Base-by-base conservation (phyloP, 2,329 filamentous ascomycete species). In the Aspergillus luchuensis region DNA sequence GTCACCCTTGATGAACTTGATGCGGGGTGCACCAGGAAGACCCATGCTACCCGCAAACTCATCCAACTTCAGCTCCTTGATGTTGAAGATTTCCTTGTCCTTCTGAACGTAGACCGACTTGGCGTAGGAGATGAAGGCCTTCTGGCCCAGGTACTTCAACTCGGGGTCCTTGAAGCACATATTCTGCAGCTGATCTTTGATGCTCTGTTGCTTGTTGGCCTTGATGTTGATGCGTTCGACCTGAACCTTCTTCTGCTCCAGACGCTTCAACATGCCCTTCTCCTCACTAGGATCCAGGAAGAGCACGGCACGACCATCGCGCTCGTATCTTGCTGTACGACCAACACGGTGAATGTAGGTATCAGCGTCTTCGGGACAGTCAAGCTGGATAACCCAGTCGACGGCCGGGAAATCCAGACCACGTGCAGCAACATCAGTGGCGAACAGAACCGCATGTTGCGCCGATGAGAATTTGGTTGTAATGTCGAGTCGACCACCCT, bases 331-430 rank as follows among this genome's bases (percentile, higher is more conserved):
- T n/a, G 95, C 95, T 17, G 95, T 98, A 30, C 95, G 87, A 1
- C 95, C 95, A 4, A 97, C 94, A 61, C 95, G 88, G 78, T 99
- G 95, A 67, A 99, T 98, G 71, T 99, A 99, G 0, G 95, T 99
- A 71, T 98, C 95, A 4, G 91, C 90, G 74, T 99, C 94, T 76
- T 99, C 95, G 0, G 95, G 95, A 67, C 91, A 96, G 75, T 99
- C 95, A n/a, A 91, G 85, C 74, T 99, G 95, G n/a, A 99, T 92
- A 5, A 99, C 95, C 90, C 95, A 99, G 75, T 99, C 95, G 0
- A 99, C 95, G 3, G 92, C 89, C 0, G 95, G 95, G 72, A 99
- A 98, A 75, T 99, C 95, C 11, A 99, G 85, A 65, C 95, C 95
- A 75, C 95, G 86, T 0, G 95, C 95, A 4, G 96, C 92, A 5